These are phyloP conservation scores for Flaveria sonorensis DNA, from an alignment of 129 eudicot species.

Conservation along the genomic window DNA sequence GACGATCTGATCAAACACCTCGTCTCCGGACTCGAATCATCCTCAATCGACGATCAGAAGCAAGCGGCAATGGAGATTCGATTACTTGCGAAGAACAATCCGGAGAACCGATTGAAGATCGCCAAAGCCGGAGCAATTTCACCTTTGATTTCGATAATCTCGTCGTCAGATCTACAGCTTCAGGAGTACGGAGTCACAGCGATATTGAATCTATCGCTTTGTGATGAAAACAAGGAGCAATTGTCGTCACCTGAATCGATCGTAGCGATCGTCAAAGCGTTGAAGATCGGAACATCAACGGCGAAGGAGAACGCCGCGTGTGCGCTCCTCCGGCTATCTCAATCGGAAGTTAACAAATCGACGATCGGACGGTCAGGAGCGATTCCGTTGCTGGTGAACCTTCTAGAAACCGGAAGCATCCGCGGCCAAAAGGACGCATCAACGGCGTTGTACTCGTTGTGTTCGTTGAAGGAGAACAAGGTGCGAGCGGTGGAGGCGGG, in stretches of 20 bases:
- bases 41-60: constrained; percentile 50
- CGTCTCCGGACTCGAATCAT: constrained; percentile 50
- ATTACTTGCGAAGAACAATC: constrained; percentile 69
- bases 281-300: constrained; percentile 30
- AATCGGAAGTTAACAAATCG: constrained; percentile 34
- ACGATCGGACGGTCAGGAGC: constrained; percentile 43
- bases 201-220: constrained; percentile 40
- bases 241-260: constrained; percentile 50
- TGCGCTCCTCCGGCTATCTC: constrained; percentile 38
- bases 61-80: constrained; percentile 84
- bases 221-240: constrained; percentile 47
- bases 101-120: constrained; percentile 66
- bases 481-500: constrained; percentile 63
- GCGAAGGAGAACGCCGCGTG: constrained; percentile 52
- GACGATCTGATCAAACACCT: constrained; percentile 59
- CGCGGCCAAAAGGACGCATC: constrained; percentile 55
- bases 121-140: constrained; percentile 60
- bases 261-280: constrained; percentile 27
- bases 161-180: constrained; percentile 43
- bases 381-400: constrained; percentile 47
- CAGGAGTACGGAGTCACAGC: constrained; percentile 62
- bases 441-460: constrained; percentile 73
- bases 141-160: constrained; percentile 43
- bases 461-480: constrained; percentile 64
- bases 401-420: constrained; percentile 35